Evolutionary conservation across 345 rosid species (phyloP), one percentile per base, ranked within the genome.

Genomic region (Ricinus communis): DNA sequence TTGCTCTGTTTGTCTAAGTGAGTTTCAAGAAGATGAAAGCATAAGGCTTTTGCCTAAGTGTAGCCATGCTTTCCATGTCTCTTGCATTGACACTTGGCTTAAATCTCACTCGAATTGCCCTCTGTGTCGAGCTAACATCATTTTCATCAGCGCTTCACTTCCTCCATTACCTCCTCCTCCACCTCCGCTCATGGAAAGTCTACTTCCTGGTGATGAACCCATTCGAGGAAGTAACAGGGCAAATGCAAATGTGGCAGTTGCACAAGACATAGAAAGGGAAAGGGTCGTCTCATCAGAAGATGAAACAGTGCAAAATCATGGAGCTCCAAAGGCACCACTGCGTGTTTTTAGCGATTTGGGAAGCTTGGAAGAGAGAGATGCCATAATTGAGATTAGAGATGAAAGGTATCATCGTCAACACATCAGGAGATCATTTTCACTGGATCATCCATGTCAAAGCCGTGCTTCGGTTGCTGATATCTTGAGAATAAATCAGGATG

Each of bases 11-110:
- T 95, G 99, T 76, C 92, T 95, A 49, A 86, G 88, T 38, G 97
- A 95, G 76, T 92, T 95, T 57, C 76, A 78, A 63, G 97, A 90
- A 70, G 89, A 82, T 6, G 97, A 92, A 72, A 82, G 76, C 78
- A 28, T 95, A 28, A 89, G 97, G 85, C 82, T 95, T 31, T 79
- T 92, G 80, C 99, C 99, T 12, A 92, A 82, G 69, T 95, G 99
- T 49, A 83, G 82, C 66, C 99, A 95, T 72, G 88, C 83, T 68
- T 92, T 92, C 69, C 99, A 92, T 62, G 86, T 92, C 2, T 80
- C 76, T 22, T 95, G 99, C 77, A 90, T 95, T 57, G 99, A 95
- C 80, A 82, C 87, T 5, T 95, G 99, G 97, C 97, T 95, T 6
- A 82, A 63, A 58, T 87, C 91, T 75, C 97, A 95, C 73, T 85